Evolutionary conservation across 257 asterid genomes (phyloP).

Genomic region (Nicotiana sylvestris): DNA sequence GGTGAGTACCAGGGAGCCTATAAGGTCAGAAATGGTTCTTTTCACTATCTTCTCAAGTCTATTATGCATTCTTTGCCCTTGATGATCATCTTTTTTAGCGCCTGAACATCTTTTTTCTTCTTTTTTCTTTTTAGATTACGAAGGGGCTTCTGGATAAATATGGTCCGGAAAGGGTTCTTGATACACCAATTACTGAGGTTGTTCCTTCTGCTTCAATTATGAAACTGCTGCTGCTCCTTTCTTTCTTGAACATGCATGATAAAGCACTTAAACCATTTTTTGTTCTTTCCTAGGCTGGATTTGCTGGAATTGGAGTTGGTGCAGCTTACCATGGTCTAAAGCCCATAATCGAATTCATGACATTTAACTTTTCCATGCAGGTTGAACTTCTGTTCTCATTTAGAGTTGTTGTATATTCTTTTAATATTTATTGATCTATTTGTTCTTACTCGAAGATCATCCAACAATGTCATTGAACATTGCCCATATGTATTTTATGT

Average conservation of each 20-base stretch:
- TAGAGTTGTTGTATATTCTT: slow-evolving; percentile 4
- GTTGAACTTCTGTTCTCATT: slow-evolving; percentile 26
- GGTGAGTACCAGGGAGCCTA: slow-evolving; percentile 99
- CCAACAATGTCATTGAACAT: neutral
- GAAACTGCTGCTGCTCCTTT: neutral
- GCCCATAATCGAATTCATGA: slow-evolving; percentile 94
- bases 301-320: slow-evolving; percentile 94
- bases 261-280: slow-evolving; percentile 3
- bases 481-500: neutral
- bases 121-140: slow-evolving; percentile 43
- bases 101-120: slow-evolving; percentile 5
- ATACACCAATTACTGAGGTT: slow-evolving; percentile 98
- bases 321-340: slow-evolving; percentile 92
- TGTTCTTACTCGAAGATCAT: neutral
- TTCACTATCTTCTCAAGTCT: neutral
- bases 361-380: slow-evolving; percentile 97
- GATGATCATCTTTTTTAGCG: neutral
- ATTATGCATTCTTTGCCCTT: neutral
- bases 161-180: slow-evolving; percentile 89
- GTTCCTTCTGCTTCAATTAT: slow-evolving; percentile 17
- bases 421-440: neutral
- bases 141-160: slow-evolving; percentile 86
- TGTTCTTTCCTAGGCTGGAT: slow-evolving; percentile 67
- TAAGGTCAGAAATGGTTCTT: slow-evolving; percentile 51
- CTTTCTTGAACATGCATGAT: neutral